Evolutionary conservation across 805 yeast species (phyloP), one percentile per base, ranked within the genome.

Genomic region (Wickerhamomyces xylosicus): DNA sequence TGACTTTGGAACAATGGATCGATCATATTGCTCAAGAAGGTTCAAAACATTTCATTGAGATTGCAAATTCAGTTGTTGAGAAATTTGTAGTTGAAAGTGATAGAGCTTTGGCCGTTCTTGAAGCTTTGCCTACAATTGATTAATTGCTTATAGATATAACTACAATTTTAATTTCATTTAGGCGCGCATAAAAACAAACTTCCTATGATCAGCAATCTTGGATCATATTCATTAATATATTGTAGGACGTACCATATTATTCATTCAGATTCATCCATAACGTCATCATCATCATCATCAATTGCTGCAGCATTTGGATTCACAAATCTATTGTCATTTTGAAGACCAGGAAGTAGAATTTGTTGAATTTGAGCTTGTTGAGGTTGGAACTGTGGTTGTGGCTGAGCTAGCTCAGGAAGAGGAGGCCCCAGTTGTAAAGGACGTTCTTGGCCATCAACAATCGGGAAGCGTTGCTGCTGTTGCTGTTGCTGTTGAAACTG

Each of bases 1-100:
- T 79, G 80, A 73, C 82, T 0, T 71, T 85, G n/a, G 66, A 68
- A 36, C 73, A 81, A 42, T 86, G 95, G 95, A 58, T 83, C 17
- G 51, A 52, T 22, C 63, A 68, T 46, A 70, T 71, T 48, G 82
- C 85, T 0, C 57, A 59, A 11, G 72, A 71, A 45, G 78, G 82
- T 18, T 68, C 68, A 33, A 56, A 56, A 20, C 62, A 74, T 35
- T 62, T 80, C 5, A 54, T 63, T 27, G 63, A 63, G 21, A 68
- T 70, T 21, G 64, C 77, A 28, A 62, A 66, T 4, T 59, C 55
- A 25, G 66, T 82, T 64, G 56, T 77, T 17, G 50, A 58, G 15
- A 62, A 63, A 14, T 72, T 78, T 47, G 67, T 63, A 34, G 52
- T 47, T 1, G 78, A 78, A 41, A 69, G 73, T 33, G 62, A 65